Conservation (phyloP, 345 rosid genomes). For the Salix arbutifolia region DNA sequence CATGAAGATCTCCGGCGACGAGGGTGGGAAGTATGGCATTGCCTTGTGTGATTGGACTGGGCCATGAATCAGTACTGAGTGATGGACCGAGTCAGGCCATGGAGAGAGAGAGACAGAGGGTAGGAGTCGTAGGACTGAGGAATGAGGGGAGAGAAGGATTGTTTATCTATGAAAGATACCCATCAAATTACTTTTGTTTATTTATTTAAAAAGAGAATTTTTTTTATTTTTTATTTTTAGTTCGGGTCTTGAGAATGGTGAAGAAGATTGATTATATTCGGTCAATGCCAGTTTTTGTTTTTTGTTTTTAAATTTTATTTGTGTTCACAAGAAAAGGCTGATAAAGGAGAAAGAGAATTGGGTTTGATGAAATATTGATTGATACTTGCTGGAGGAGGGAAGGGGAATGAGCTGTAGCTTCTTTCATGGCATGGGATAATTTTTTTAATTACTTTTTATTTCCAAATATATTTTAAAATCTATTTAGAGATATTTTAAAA, state of each 20-base stretch:
- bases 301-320: no score
- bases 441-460: background rate
- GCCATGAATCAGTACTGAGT: conserved; percentile 22
- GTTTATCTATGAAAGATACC: background rate
- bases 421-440: no score
- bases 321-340: background rate
- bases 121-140: background rate
- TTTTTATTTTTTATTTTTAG: background rate
- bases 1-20: conserved; percentile 50
- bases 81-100: background rate
- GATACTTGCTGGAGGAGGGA: background rate
- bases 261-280: background rate
- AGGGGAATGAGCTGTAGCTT: background rate
- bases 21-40: conserved; percentile 14
- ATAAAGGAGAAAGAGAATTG: background rate
- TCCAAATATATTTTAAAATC: no score
- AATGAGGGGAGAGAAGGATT: background rate
- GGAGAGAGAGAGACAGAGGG: background rate
- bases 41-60: conserved; percentile 26
- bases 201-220: background rate
- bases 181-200: background rate
- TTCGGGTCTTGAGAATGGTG: background rate
- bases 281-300: background rate
- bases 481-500: no score
- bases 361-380: background rate